Evolutionary conservation across 2,329 filamentous ascomycete genomes (phyloP).

Genomic region (Niveomyces coronatus): DNA sequence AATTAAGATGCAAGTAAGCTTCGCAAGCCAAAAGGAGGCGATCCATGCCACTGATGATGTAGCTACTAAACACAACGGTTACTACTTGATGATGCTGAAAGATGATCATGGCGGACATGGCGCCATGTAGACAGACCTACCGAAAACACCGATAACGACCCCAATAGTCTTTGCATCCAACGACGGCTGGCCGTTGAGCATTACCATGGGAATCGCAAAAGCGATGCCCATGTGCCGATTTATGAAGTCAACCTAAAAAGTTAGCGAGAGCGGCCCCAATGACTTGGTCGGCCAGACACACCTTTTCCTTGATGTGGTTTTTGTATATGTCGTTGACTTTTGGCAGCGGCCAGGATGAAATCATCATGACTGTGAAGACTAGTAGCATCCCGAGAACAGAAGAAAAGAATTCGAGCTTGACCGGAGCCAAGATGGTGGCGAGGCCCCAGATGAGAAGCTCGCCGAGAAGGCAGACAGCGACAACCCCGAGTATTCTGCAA

Average conservation of each 20-base stretch:
- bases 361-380: conserved; percentile 26
- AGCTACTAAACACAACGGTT: conserved; percentile 18
- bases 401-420: conserved; percentile 32
- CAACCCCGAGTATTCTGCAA: conserved; percentile 21
- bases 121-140: conserved; percentile 24
- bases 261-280: conserved; percentile 2
- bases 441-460: conserved; percentile 38
- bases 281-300: conserved; percentile 11
- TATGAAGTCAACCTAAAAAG: conserved; percentile 34
- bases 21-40: conserved; percentile 17
- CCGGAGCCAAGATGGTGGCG: conserved; percentile 23
- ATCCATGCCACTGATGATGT: conserved; percentile 28
- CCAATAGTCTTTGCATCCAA: conserved; percentile 26
- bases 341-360: conserved; percentile 12
- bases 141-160: conserved; percentile 32
- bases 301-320: conserved; percentile 23
- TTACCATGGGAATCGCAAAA: conserved; percentile 39
- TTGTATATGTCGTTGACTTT: conserved; percentile 20
- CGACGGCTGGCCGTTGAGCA: conserved; percentile 28
- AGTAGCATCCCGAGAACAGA: conserved; percentile 38
- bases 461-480: conserved; percentile 28
- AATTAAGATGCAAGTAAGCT: conserved; percentile 13
- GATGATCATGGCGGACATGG: too few relatives aligned
- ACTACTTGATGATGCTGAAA: conserved; percentile 4
- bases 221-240: conserved; percentile 41